Conservation (phyloP, 352 stramenopile genomes). For the Phytophthora cryptogea region DNA sequence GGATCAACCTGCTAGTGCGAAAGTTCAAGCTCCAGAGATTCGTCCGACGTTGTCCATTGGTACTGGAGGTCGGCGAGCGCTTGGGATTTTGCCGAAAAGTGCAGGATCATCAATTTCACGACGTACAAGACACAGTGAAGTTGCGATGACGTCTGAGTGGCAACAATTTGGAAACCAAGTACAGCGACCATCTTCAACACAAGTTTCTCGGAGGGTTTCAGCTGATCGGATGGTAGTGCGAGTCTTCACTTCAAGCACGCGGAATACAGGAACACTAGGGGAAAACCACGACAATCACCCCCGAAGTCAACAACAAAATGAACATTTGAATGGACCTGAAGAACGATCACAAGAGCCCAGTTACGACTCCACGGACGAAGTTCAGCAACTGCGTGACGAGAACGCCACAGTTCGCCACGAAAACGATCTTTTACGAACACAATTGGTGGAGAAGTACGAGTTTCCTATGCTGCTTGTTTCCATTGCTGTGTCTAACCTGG, state of each 20-base stretch:
- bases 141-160: constrained; percentile 2
- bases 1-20: neutral
- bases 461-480: neutral
- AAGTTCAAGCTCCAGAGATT: neutral
- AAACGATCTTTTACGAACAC: constrained; percentile 32
- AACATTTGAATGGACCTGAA: constrained; percentile 2
- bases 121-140: constrained; percentile 7
- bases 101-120: constrained; percentile 23
- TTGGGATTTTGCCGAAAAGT: constrained; percentile 30
- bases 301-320: constrained; percentile 5
- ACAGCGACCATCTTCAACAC: constrained; percentile 18
- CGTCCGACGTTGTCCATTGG: constrained; percentile 9
- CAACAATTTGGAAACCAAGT: constrained; percentile 8
- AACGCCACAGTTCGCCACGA: constrained; percentile 36
- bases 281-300: neutral
- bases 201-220: constrained; percentile 5
- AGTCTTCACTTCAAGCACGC: constrained; percentile 10
- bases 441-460: constrained; percentile 43
- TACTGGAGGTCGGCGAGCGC: constrained; percentile 5
- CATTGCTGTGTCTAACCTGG: neutral
- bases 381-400: constrained; percentile 25
- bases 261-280: constrained; percentile 1
- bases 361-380: constrained; percentile 13
- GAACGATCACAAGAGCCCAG: neutral
- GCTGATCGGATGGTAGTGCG: constrained; percentile 7